These are phyloP conservation scores for Graphiopsis chlorocephala DNA, from an alignment of 2,329 filamentous ascomycete genomes.

Conservation along the genomic window DNA sequence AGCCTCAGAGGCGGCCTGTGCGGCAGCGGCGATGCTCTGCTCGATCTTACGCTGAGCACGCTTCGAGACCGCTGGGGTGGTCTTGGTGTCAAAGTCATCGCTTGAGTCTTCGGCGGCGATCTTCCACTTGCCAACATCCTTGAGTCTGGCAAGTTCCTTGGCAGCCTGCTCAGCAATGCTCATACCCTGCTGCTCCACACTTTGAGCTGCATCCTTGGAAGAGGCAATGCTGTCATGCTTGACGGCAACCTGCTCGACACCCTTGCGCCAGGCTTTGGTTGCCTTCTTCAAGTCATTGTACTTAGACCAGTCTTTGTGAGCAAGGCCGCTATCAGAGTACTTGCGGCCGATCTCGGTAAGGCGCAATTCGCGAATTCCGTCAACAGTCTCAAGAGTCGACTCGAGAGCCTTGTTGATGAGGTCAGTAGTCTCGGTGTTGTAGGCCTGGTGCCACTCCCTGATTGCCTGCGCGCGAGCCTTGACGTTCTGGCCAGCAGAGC, in stretches of 20 bases:
- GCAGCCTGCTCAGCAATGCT: conserved; percentile 72
- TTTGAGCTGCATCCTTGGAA: conserved; percentile 65
- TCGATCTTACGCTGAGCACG: conserved; percentile 38
- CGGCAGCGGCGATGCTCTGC: conserved; percentile 33
- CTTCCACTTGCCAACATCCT: conserved; percentile 83
- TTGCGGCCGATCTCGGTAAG: conserved; percentile 87
- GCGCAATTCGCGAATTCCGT: conserved; percentile 77
- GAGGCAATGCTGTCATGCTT: conserved; percentile 68
- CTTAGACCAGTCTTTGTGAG: conserved; percentile 95
- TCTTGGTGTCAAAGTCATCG: conserved; percentile 73
- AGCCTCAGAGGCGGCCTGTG: conserved; percentile 33
- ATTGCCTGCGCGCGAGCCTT: conserved; percentile 75
- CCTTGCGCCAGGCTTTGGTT: conserved; percentile 79
- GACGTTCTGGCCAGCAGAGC: conserved; percentile 67
- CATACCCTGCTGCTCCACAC: conserved; percentile 79
- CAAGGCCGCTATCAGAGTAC: conserved; percentile 95
- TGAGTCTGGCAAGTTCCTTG: conserved; percentile 74
- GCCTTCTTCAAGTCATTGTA: conserved; percentile 84
- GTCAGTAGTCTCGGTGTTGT: conserved; percentile 65
- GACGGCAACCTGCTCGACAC: conserved; percentile 73
- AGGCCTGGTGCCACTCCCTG: conserved; percentile 71
- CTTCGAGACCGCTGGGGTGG: conserved; percentile 56
- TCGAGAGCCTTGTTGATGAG: conserved; percentile 72
- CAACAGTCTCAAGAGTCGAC: conserved; percentile 77
- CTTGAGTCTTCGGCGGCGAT: conserved; percentile 69